These are phyloP conservation scores for Aspergillus fumigatus DNA, from an alignment of 2,329 filamentous ascomycete species.

Conservation along the genomic window DNA sequence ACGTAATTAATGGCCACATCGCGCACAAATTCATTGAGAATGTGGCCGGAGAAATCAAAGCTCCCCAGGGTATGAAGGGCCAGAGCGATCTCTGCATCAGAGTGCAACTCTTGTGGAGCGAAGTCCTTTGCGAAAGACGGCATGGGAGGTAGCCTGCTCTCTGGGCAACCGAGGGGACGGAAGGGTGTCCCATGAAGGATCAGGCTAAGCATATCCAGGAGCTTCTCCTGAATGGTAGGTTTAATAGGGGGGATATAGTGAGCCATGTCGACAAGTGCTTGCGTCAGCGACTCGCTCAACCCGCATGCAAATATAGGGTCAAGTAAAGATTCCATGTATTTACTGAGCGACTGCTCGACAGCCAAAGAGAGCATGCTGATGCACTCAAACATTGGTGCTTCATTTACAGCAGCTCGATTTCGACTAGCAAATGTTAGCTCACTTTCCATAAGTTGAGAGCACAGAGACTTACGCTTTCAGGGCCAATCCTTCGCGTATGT, in stretches of 20 bases:
- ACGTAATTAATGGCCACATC: conserved; percentile 98
- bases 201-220: conserved; percentile 90
- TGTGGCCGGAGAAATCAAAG: conserved; percentile 87
- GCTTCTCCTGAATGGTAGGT: conserved; percentile 83
- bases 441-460: conserved; percentile 3
- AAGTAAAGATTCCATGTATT: conserved; percentile 93
- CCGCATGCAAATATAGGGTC: conserved; percentile 97
- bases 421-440: conserved; percentile 40
- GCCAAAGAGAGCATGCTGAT: conserved; percentile 95
- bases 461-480: conserved; percentile 58
- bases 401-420: conserved; percentile 54
- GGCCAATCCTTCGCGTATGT: conserved; percentile 86
- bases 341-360: conserved; percentile 93
- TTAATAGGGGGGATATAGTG: conserved; percentile 97
- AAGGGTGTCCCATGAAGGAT: conserved; percentile 91
- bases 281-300: conserved; percentile 85
- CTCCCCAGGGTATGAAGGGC: conserved; percentile 94
- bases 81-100: conserved; percentile 82
- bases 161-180: conserved; percentile 84
- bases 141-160: conserved; percentile 74
- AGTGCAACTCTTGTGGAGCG: conserved; percentile 75
- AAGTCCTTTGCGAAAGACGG: conserved; percentile 85
- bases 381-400: conserved; percentile 86
- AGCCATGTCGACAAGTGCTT: conserved; percentile 96
- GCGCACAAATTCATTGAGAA: conserved; percentile 96